Conservation (phyloP, 2,329 filamentous ascomycete species). For the Diaporthe citriasiana region DNA sequence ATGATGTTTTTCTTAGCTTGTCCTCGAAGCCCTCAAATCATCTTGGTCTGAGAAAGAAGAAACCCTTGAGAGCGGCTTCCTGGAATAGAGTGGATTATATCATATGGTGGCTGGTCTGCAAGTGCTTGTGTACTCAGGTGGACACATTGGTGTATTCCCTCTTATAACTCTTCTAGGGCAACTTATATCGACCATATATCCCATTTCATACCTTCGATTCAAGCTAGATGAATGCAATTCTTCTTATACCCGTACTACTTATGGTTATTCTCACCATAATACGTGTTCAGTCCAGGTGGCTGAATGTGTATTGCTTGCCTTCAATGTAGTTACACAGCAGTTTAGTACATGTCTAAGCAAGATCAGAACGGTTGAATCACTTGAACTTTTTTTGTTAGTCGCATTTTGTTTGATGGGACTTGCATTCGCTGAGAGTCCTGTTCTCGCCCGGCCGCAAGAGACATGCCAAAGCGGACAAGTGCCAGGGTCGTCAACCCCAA, state of each 20-base stretch:
- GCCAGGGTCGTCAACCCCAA: conserved; percentile 13
- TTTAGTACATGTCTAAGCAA: not conserved
- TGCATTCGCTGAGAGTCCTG: not conserved
- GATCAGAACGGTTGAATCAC: rapidly evolving
- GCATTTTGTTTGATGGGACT: not conserved
- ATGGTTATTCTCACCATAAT: too few relatives aligned
- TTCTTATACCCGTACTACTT: too few relatives aligned
- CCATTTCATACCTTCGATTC: not conserved
- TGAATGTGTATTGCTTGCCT: not conserved
- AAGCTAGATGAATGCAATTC: not conserved
- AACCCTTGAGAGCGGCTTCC: not conserved
- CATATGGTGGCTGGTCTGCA: not conserved
- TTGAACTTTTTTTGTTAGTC: not conserved
- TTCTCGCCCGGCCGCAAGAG: not conserved
- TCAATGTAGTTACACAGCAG: not conserved
- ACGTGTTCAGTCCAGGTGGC: too few relatives aligned
- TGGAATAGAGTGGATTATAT: not conserved
- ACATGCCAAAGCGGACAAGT: conserved; percentile 9
- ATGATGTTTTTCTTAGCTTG: not conserved
- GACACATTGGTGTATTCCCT: too few relatives aligned
- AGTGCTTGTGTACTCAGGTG: too few relatives aligned
- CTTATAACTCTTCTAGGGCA: too few relatives aligned
- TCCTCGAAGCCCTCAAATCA: not conserved
- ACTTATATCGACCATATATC: not conserved
- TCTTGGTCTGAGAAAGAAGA: not conserved